A percentile compares a stretch with the other conserved stretches of the same genome.
These are phyloP conservation scores for Exophiala sideris DNA, from an alignment of 2,329 filamentous ascomycete genomes.

Conservation along the genomic window DNA sequence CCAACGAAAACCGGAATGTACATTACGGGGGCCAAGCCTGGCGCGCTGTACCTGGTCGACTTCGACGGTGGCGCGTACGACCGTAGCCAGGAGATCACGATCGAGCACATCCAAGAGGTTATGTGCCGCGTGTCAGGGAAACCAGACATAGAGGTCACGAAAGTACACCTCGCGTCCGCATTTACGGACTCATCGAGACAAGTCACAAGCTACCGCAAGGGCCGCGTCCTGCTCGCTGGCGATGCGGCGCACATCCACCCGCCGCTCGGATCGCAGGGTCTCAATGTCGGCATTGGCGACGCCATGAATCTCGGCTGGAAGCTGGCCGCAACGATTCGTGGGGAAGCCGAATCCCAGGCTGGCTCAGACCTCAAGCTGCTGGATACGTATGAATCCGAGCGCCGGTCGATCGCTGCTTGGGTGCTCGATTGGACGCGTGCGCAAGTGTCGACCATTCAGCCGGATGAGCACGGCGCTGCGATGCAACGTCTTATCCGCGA, in stretches of 20 bases:
- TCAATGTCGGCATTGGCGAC: constrained; percentile 37
- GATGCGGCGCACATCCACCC: constrained; percentile 36
- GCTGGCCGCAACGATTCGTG: constrained; percentile 29
- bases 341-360: constrained; percentile 11
- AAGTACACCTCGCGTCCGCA: constrained; percentile 12
- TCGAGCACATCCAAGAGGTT: constrained; percentile 26
- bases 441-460: constrained; percentile 34
- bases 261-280: constrained; percentile 33
- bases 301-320: constrained; percentile 38
- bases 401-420: constrained; percentile 30
- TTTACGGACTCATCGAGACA: constrained; percentile 17
- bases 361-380: constrained; percentile 25
- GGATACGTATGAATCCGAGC: constrained; percentile 34
- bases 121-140: constrained; percentile 11
- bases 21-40: constrained; percentile 24
- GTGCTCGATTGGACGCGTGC: constrained; percentile 40
- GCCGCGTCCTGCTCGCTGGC: constrained; percentile 34
- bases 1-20: constrained; percentile 32
- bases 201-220: constrained; percentile 28
- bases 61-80: constrained; percentile 15
- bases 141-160: constrained; percentile 10
- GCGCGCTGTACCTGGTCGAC: constrained; percentile 24
- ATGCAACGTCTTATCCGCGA: constrained; percentile 19
- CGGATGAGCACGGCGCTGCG: constrained; percentile 31
- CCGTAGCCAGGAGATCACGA: constrained; percentile 23